These are phyloP conservation scores for Fremontodendron californicum DNA, from an alignment of 345 rosid genomes.

Conservation along the genomic window DNA sequence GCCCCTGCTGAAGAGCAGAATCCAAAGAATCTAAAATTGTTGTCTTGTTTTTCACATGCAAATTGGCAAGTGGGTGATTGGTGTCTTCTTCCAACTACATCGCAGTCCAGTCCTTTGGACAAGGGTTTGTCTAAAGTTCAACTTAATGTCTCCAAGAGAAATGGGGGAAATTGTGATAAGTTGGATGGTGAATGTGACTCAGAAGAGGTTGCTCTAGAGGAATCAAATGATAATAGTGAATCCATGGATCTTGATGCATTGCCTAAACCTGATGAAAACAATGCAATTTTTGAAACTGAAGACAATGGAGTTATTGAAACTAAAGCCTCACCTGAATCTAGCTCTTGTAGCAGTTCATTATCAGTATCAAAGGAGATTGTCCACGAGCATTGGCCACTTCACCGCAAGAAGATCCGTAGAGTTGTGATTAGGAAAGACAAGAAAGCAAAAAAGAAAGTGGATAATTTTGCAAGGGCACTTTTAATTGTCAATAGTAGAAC, in stretches of 20 bases:
- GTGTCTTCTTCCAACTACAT: conserved; percentile 63
- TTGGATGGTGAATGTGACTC: conserved; percentile 29
- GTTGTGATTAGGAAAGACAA: conserved; percentile 73
- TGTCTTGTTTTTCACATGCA: conserved; percentile 84
- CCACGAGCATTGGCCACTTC: conserved; percentile 77
- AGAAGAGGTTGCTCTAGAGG: conserved; percentile 49
- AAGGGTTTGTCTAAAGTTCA: conserved; percentile 47
- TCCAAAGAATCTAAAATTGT: conserved; percentile 74
- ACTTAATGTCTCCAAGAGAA: conserved; percentile 43
- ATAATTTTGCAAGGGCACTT: conserved; percentile 75
- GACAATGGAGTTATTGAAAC: conserved; percentile 21
- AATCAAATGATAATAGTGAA: conserved; percentile 38
- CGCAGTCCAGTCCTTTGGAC: conserved; percentile 36
- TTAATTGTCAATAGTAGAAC: conserved; percentile 66
- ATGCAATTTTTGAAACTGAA: conserved; percentile 24
- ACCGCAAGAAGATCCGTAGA: conserved; percentile 89
- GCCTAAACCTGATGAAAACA: conserved; percentile 32
- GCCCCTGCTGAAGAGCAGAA: conserved; percentile 91
- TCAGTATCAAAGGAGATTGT: conserved; percentile 60
- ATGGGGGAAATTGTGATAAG: conserved; percentile 28
- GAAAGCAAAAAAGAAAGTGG: conserved; percentile 74
- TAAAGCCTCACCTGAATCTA: no score
- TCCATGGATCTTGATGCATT: conserved; percentile 33
- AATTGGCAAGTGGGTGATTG: conserved; percentile 95
- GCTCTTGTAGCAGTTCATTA: no score